These are phyloP conservation scores for Pholiota conissans DNA, from an alignment of 768 basidiomycete species.

Conservation along the genomic window DNA sequence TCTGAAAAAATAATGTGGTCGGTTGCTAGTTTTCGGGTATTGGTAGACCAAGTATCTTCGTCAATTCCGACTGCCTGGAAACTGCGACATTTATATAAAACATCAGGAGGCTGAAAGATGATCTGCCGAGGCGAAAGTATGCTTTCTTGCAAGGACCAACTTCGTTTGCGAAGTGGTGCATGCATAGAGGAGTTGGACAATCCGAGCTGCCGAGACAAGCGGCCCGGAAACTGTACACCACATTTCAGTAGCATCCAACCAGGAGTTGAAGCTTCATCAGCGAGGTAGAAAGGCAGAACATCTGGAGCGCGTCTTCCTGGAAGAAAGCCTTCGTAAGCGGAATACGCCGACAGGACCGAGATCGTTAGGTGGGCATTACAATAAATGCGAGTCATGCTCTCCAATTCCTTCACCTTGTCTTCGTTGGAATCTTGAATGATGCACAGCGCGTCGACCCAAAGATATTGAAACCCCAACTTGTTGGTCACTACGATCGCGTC, in stretches of 20 bases:
- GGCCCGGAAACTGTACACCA: not conserved
- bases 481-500: not conserved
- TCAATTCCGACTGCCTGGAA: not conserved
- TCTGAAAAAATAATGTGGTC: not conserved
- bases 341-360: not conserved
- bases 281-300: not conserved
- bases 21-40: not conserved
- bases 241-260: not conserved
- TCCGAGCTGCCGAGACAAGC: not conserved
- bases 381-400: not conserved
- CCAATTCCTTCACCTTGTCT: not conserved
- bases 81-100: conserved; percentile 4
- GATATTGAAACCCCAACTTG: not conserved
- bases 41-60: not conserved
- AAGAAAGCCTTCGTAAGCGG: not conserved
- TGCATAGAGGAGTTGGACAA: not conserved
- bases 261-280: not conserved
- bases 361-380: not conserved
- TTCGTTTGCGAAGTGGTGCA: not conserved
- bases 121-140: conserved; percentile 1
- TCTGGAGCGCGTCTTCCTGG: not conserved
- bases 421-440: conserved; percentile 1
- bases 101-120: conserved; percentile 1
- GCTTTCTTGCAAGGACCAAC: conserved; percentile 10
- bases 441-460: conserved; percentile 2